These are phyloP conservation scores for Moesziomyces antarcticus DNA, from an alignment of 1,284 basidiomycete genomes.

Conservation along the genomic window DNA sequence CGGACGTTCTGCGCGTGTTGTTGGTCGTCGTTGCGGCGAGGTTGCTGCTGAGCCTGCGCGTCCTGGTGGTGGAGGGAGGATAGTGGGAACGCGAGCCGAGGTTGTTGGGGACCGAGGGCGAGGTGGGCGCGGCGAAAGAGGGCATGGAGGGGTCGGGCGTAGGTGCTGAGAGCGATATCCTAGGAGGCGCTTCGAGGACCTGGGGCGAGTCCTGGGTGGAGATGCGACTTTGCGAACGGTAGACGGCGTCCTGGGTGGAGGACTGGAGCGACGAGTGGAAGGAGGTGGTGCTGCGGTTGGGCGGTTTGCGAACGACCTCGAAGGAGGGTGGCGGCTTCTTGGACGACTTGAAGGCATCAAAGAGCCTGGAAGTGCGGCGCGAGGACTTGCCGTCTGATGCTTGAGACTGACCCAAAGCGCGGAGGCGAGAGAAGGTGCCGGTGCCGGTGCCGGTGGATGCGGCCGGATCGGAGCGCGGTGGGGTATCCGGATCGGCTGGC, in stretches of 20 bases:
- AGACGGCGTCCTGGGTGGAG: slow-evolving; percentile 11
- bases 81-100: slow-evolving; percentile 17
- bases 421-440: slow-evolving; percentile 32
- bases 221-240: slow-evolving; percentile 6
- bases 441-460: slow-evolving; percentile 3
- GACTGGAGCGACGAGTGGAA: slow-evolving; percentile 23
- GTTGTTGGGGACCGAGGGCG: slow-evolving; percentile 1
- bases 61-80: slow-evolving; percentile 20
- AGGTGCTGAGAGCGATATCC: slow-evolving; percentile 25
- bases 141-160: neutral
- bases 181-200: slow-evolving; percentile 14
- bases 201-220: slow-evolving; percentile 8
- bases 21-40: neutral
- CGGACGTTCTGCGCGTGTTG: slow-evolving; percentile 17
- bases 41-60: slow-evolving; percentile 16
- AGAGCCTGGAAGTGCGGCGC: slow-evolving; percentile 23
- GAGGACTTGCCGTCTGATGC: slow-evolving; percentile 15
- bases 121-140: neutral
- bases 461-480: slow-evolving; percentile 6
- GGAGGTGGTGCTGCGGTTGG: slow-evolving; percentile 32
- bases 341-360: slow-evolving; percentile 44
- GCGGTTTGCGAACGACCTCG: slow-evolving; percentile 48
- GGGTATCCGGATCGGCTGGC: slow-evolving; percentile 15
- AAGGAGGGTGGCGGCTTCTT: slow-evolving; percentile 37
- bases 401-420: slow-evolving; percentile 17